Percentiles rank a stretch among this genome's conserved stretches.
Evolutionary conservation across 805 yeast genomes (phyloP).

Genomic region (Nadsonia fulvescens): DNA sequence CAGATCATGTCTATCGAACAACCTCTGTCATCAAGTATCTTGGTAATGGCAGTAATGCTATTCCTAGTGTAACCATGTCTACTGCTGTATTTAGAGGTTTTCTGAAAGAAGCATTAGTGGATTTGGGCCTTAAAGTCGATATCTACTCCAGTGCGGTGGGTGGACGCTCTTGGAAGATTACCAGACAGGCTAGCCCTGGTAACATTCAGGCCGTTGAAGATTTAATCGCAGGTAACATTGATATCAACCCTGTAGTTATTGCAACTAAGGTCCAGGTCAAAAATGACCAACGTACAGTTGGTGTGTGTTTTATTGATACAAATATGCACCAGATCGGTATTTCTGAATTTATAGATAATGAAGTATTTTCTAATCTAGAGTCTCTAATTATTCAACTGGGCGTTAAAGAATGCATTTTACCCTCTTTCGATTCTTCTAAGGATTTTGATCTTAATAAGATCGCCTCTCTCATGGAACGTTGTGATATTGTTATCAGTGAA

Average conservation of each 20-base stretch:
- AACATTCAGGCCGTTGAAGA: conserved; percentile 67
- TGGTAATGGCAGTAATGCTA: conserved; percentile 21
- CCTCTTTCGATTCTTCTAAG: conserved; percentile 23
- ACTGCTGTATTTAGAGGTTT: conserved; percentile 52
- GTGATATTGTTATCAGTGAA: conserved; percentile 54
- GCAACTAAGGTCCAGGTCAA: conserved; percentile 28
- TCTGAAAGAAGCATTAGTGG: conserved; percentile 47
- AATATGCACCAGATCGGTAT: conserved; percentile 48
- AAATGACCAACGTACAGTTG: conserved; percentile 36
- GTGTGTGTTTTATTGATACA: conserved; percentile 66
- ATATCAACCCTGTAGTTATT: conserved; percentile 35
- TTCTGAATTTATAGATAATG: conserved; percentile 73
- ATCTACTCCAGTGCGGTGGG: conserved; percentile 39
- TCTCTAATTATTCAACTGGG: conserved; percentile 76
- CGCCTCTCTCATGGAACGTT: conserved; percentile 54
- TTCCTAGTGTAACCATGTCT: conserved; percentile 59
- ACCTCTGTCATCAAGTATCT: conserved; percentile 51
- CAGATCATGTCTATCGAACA: conserved; percentile 72
- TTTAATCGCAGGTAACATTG: conserved; percentile 30
- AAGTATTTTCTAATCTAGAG: conserved; percentile 71
- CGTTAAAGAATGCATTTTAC: conserved; percentile 65
- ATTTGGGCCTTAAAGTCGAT: conserved; percentile 60
- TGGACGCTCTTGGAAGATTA: conserved; percentile 36
- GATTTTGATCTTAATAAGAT: conserved; percentile 49
- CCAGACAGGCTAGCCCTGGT: conserved; percentile 70